Evolutionary conservation across 805 yeast genomes (phyloP).

Genomic region (Ogataea ganodermae): DNA sequence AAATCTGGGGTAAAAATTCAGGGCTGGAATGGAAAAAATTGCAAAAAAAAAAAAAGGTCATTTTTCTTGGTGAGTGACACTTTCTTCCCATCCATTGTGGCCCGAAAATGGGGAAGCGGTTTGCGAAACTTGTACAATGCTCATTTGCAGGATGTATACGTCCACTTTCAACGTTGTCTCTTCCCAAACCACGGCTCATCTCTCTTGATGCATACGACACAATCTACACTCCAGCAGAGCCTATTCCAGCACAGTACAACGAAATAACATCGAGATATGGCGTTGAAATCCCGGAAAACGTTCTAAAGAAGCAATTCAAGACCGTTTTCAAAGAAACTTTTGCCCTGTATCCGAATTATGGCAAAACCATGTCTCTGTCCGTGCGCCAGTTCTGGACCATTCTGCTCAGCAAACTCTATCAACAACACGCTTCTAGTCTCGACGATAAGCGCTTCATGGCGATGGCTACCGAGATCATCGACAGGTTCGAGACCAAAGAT

Average conservation of each 20-base stretch:
- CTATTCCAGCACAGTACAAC: constrained; percentile 57
- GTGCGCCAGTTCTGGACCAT: constrained; percentile 60
- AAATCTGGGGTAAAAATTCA: background rate
- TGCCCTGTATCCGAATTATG: constrained; percentile 59
- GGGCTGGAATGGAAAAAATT: background rate
- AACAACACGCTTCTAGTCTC: constrained; percentile 14
- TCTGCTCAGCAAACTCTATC: constrained; percentile 33
- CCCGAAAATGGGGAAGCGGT: too few species aligned
- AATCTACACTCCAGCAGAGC: constrained; percentile 55
- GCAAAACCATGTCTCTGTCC: constrained; percentile 42
- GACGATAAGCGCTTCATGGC: constrained; percentile 31
- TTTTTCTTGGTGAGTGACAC: too few species aligned
- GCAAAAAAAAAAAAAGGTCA: too few species aligned
- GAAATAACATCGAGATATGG: constrained; percentile 50
- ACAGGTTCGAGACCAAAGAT: constrained; percentile 48
- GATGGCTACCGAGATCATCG: constrained; percentile 48
- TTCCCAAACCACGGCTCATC: constrained; percentile 46
- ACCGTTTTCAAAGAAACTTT: constrained; percentile 40
- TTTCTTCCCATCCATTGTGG: too few species aligned
- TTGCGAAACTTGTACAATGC: too few species aligned
- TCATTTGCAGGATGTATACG: too few species aligned
- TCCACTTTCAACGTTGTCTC: too few species aligned
- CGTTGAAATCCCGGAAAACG: constrained; percentile 30
- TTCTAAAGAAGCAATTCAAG: constrained; percentile 32
- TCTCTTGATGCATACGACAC: constrained; percentile 75